Base-by-base conservation (phyloP, 108 stramenopile genomes). In the Fragilariopsis cylindrus region DNA sequence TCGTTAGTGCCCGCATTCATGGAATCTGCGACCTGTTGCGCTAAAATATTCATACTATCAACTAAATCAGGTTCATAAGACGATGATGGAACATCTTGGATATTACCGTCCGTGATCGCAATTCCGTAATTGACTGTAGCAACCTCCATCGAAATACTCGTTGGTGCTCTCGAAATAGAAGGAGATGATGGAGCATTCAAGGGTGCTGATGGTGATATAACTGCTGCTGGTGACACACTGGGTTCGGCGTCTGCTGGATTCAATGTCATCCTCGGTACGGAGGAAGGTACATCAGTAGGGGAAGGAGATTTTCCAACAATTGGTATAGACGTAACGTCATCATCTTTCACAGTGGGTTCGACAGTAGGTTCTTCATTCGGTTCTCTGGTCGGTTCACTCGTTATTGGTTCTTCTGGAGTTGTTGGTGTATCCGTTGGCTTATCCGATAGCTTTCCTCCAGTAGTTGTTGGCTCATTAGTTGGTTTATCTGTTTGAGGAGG, bases 41-140 rank as follows among this genome's bases (percentile, higher is more conserved):
- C 67, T 7, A 68, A 13, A 68, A 50, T 68, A 48, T 52, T 12
- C 67, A 68, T 68, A 19, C 49, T 52, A 50, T 48, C 11, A 7
- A 68, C 44, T 39, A 68, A 50, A 52, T 52, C 49, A 21, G 67
- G 46, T 3, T 39, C 67, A 12, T 68, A 68, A 4, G n/a, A 39
- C 30, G 67, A 68, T 5, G 16, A 16, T 8, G 30, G 49, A 39
- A 68, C 30, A 6, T 48, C 49, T 48, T 68, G 48, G 19, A 39
- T 7, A 8, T 68, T 68, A 21, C 67, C 67, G 12, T 68, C 39
- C 12, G 49, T 21, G 18, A 68, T 21, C 3, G 67, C 67, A 50
- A 68, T 68, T 53, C 50, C 67, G 30, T 68, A 68, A 4, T 13
- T 50, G 67, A 13, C 67, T 16, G 45, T 5, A 7, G 49, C 49